Evolutionary conservation across 331 rosid species (phyloP), one percentile per base, ranked within the genome.

Genomic region (Spiraea crenata): DNA sequence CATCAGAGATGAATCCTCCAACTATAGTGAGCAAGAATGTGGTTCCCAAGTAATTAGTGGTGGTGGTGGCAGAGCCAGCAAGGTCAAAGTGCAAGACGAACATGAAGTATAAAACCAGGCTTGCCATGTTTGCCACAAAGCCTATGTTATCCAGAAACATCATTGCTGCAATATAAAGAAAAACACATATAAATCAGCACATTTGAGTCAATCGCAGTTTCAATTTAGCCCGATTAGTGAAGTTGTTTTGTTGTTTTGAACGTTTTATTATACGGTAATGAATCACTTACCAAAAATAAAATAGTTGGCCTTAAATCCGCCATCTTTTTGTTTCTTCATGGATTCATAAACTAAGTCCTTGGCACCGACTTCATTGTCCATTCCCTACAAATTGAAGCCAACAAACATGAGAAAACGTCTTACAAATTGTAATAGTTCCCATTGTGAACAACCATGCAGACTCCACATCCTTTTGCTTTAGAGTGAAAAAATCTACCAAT

Each of bases 1-100:
- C 77, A 65, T 88, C 93, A 3, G 93, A 88, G 76, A 88, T 75
- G 78, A 85, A 79, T 0, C 93, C 93, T 63, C 90, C 93, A 39
- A 85, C 41, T 7, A 88, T 49, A 0, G 87, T 79, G 0, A 83
- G 74, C 77, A 88, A 81, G 82, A 83, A 83, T 19, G 77, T 41
- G 2, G 88, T 71, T 3, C 93, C 90, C 62, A 85, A 67, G 57
- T 74, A 79, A 72, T 88, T 88, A 31, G 93, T 85, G 44, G 85
- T 76, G 59, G 88, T 77, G 69, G 83, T 85, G 65, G 90, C 63
- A 42, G 86, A 73, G 42, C 70, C 81, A 48, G 84, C 47, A 50
- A 70, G n/a, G 75, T 82, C 87, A 57, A 80, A 85, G 70, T 78
- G 79, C 74, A 85, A 70, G 16, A 80, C 71, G 25, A 3, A 39